These are phyloP conservation scores for Candida adriatica DNA, from an alignment of 805 yeast species.

Conservation along the genomic window DNA sequence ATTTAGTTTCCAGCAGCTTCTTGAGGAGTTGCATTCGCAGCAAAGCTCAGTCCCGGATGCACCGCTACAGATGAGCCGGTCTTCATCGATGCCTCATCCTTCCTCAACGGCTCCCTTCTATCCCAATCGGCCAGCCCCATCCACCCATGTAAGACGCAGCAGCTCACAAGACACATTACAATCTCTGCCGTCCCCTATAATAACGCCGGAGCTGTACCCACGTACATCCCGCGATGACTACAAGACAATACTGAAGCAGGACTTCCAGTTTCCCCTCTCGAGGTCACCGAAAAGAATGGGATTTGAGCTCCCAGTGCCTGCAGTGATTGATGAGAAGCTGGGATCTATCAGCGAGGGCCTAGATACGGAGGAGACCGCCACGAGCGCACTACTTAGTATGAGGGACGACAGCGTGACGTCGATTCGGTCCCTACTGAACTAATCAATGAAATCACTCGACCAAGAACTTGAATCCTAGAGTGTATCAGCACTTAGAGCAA, in stretches of 20 bases:
- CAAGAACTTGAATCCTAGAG: too few species aligned
- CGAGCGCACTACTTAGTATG: slow-evolving; percentile 17
- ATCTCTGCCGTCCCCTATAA: slow-evolving; percentile 21
- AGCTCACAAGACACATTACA: slow-evolving; percentile 2
- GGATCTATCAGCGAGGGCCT: slow-evolving; percentile 5
- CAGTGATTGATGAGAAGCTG: slow-evolving; percentile 3
- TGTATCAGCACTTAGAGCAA: too few species aligned
- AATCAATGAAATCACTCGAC: too few species aligned
- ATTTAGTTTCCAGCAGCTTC: slow-evolving; percentile 36
- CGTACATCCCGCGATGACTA: slow-evolving; percentile 2
- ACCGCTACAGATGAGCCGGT: background rate
- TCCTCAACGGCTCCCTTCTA: too few species aligned
- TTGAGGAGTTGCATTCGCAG: slow-evolving; percentile 11
- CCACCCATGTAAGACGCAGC: slow-evolving; percentile 1
- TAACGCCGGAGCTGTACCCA: slow-evolving; percentile 23
- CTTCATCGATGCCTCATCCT: slow-evolving; percentile 9
- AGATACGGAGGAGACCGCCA: slow-evolving; percentile 11
- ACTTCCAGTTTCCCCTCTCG: slow-evolving; percentile 16
- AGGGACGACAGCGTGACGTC: slow-evolving; percentile 17
- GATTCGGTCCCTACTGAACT: slow-evolving; percentile 20
- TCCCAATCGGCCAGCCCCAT: background rate
- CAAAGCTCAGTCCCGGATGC: background rate
- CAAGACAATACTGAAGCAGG: slow-evolving; percentile 9
- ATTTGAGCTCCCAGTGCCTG: slow-evolving; percentile 5
- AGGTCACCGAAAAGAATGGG: slow-evolving; percentile 1